phyloP scores from a whole-genome alignment of 2,329 filamentous ascomycete genomes.

The Clonostachys solani region DNA sequence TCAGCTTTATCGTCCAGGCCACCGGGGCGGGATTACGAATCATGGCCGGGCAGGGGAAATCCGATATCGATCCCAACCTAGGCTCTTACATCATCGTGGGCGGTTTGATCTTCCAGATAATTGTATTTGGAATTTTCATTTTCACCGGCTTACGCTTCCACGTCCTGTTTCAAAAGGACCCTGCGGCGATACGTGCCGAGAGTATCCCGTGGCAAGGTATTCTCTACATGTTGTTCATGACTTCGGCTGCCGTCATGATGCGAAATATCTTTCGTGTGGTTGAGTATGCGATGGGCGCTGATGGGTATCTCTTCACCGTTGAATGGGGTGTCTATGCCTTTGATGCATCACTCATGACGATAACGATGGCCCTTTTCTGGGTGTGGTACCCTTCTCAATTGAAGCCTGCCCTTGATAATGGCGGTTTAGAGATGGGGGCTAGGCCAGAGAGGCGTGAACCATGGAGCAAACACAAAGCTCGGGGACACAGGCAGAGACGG shows the following conservation, averaged over 20 bases:
- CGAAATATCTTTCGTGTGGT: slow-evolving; percentile 37
- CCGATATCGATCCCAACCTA: slow-evolving; percentile 5
- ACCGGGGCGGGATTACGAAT: slow-evolving; percentile 16
- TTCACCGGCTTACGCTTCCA: slow-evolving; percentile 38
- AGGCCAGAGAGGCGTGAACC: too few relatives aligned
- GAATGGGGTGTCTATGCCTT: slow-evolving; percentile 35
- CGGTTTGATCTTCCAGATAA: slow-evolving; percentile 51
- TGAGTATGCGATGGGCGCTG: slow-evolving; percentile 35
- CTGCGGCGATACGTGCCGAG: slow-evolving; percentile 4
- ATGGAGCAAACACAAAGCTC: too few relatives aligned
- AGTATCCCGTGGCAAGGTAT: slow-evolving; percentile 20
- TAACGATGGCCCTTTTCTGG: too few relatives aligned
- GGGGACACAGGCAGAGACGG: too few relatives aligned
- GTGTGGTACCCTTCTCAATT: too few relatives aligned
- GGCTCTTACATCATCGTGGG: slow-evolving; percentile 44
- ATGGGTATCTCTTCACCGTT: slow-evolving; percentile 27
- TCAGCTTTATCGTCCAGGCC: slow-evolving; percentile 20
- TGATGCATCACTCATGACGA: slow-evolving; percentile 28
- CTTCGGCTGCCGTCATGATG: slow-evolving; percentile 30
- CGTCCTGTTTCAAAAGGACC: slow-evolving; percentile 7
- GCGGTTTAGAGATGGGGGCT: too few relatives aligned
- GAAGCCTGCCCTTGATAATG: too few relatives aligned
- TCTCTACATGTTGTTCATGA: slow-evolving; percentile 26
- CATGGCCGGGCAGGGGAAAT: slow-evolving; percentile 10
- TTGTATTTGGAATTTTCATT: slow-evolving; percentile 49